Conservation (phyloP, 176 grass and related monocot genomes). For the Oryza meyeriana region DNA sequence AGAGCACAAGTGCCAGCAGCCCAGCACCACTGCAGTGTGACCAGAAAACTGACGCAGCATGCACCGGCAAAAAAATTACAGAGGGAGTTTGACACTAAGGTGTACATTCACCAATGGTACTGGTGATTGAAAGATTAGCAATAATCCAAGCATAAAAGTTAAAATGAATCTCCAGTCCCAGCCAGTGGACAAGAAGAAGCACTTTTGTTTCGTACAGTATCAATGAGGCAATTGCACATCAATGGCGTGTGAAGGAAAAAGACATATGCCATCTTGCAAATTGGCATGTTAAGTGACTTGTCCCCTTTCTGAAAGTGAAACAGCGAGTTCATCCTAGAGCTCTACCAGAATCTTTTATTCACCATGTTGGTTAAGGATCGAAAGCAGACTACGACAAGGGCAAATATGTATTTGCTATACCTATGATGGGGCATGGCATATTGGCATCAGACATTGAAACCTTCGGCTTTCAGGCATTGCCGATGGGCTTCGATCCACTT, state of each 20-base stretch:
- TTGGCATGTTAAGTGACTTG: constrained; percentile 4
- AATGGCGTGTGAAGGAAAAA: neutral
- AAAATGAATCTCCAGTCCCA: neutral
- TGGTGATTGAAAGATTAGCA: neutral
- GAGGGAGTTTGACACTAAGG: neutral
- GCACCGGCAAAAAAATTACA: neutral
- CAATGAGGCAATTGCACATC: neutral
- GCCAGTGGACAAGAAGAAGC: neutral
- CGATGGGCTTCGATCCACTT: constrained; percentile 80
- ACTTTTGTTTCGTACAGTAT: constrained; percentile 5
- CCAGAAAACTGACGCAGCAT: neutral
- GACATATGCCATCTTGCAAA: neutral
- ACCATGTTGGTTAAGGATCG: neutral
- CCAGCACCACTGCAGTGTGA: neutral
- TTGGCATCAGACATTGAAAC: constrained; percentile 49
- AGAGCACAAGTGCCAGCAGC: neutral
- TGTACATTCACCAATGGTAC: neutral
- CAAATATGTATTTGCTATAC: neutral
- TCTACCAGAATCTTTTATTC: constrained; percentile 15
- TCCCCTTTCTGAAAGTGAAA: neutral
- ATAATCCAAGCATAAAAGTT: neutral
- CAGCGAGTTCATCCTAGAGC: constrained; percentile 6
- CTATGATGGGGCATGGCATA: neutral
- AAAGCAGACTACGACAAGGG: neutral
- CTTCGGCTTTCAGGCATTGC: constrained; percentile 61